These are phyloP conservation scores for Nicotiana obtusifolia DNA, from an alignment of 257 asterid species.

Conservation along the genomic window DNA sequence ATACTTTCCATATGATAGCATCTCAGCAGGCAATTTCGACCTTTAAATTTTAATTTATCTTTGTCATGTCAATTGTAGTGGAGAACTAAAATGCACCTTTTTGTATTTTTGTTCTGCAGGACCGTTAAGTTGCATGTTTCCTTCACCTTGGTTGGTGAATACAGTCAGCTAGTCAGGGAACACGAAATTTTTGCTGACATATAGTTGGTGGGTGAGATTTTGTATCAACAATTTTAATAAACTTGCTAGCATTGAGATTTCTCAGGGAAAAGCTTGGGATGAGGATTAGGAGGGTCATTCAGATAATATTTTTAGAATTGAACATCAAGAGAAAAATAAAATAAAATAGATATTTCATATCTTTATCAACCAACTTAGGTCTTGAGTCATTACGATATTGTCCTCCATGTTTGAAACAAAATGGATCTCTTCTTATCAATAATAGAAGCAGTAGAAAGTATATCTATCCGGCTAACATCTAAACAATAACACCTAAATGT, in stretches of 20 bases:
- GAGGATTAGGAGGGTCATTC: background rate
- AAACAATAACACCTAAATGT: background rate
- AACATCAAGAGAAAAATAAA: background rate
- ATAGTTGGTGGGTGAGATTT: background rate
- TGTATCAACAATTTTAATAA: background rate
- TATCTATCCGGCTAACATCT: background rate
- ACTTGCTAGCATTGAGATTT: conserved; percentile 6
- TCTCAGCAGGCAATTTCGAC: background rate
- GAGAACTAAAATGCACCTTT: background rate
- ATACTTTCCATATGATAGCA: background rate
- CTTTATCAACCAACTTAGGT: background rate
- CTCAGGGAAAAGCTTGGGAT: background rate
- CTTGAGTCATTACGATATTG: background rate
- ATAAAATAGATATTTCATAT: background rate
- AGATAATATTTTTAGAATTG: background rate
- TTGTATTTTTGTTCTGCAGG: conserved; percentile 2
- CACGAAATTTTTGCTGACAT: background rate
- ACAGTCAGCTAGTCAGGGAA: background rate
- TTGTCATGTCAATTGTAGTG: background rate
- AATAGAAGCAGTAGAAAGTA: background rate
- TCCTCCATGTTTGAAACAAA: background rate
- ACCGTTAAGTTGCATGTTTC: conserved; percentile 5
- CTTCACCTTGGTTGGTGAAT: background rate
- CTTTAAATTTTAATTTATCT: background rate
- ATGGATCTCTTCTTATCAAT: background rate